Percentiles rank a stretch among this genome's conserved stretches.
phyloP scores from a whole-genome alignment of 192 early-diverging fungal species.

The Kappamyces sp. region DNA sequence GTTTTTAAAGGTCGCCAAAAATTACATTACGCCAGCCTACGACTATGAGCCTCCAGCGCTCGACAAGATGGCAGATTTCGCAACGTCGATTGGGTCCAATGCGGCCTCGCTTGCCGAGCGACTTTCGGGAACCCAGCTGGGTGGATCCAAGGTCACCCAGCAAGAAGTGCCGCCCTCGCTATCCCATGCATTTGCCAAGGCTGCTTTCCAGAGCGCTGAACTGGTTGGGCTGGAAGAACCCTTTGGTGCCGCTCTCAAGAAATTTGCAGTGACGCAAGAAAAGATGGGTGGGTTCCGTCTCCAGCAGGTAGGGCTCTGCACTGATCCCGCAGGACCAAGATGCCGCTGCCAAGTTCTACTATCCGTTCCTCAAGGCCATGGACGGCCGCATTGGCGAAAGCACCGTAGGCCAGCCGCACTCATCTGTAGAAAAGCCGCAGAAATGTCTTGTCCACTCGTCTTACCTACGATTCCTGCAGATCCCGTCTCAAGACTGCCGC shows the following conservation, averaged over 20 bases:
- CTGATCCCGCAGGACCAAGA: conserved; percentile 54
- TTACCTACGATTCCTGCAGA: conserved; percentile 85
- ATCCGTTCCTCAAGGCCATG: conserved; percentile 67
- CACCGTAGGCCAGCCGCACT: conserved; percentile 34
- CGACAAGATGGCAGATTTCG: conserved; percentile 69
- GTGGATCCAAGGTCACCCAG: conserved; percentile 19
- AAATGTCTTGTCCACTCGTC: conserved; percentile 73
- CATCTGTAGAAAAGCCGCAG: conserved; percentile 64
- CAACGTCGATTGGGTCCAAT: conserved; percentile 58
- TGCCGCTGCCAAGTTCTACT: conserved; percentile 67
- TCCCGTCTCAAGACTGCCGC: conserved; percentile 64
- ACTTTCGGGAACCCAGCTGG: conserved; percentile 36
- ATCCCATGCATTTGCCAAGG: conserved; percentile 70
- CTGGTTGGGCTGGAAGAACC: conserved; percentile 74
- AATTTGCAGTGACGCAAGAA: conserved; percentile 80
- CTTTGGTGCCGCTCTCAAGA: conserved; percentile 74
- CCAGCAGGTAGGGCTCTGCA: conserved; percentile 24
- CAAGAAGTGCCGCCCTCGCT: conserved; percentile 42
- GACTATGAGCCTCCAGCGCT: conserved; percentile 66
- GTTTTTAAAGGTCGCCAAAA: conserved; percentile 68
- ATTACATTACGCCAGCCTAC: conserved; percentile 68
- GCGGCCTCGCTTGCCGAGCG: conserved; percentile 50
- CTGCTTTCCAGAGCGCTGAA: conserved; percentile 61
- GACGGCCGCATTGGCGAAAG: conserved; percentile 72
- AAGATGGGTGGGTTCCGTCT: conserved; percentile 76